Evolutionary conservation across 2,329 filamentous ascomycete species (phyloP).

Genomic region (Cryphonectria parasitica): DNA sequence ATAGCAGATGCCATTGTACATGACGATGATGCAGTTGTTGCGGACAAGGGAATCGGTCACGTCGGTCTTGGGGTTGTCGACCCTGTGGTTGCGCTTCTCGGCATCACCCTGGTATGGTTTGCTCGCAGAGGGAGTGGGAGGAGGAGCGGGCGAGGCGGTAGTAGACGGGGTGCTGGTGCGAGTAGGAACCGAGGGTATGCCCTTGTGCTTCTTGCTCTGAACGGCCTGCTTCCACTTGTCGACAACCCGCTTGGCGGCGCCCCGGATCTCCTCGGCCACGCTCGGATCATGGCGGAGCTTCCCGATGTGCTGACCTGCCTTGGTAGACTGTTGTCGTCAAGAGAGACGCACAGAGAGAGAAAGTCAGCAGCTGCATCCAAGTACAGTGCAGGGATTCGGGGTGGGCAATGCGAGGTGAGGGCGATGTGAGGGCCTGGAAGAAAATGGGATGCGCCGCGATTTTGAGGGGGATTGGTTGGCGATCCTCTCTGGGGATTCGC

Average conservation of each 20-base stretch:
- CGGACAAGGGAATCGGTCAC: slow-evolving; percentile 75
- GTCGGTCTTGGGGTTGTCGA: slow-evolving; percentile 74
- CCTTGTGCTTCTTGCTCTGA: slow-evolving; percentile 61
- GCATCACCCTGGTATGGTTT: slow-evolving; percentile 64
- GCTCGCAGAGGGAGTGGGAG: slow-evolving; percentile 38
- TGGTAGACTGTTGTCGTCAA: slow-evolving; percentile 64
- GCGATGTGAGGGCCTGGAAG: neutral
- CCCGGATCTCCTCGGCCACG: slow-evolving; percentile 70
- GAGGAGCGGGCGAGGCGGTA: slow-evolving; percentile 54
- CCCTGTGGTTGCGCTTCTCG: slow-evolving; percentile 79
- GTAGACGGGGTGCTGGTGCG: slow-evolving; percentile 53
- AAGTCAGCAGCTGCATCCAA: slow-evolving; percentile 8
- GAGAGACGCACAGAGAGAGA: neutral
- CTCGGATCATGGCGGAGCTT: slow-evolving; percentile 77
- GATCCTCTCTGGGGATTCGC: neutral
- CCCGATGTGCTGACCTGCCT: slow-evolving; percentile 87
- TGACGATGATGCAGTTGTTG: slow-evolving; percentile 84
- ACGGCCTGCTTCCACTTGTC: slow-evolving; percentile 85
- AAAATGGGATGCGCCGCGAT: neutral
- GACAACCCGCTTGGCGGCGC: slow-evolving; percentile 80
- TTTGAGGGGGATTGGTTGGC: neutral
- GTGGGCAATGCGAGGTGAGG: neutral
- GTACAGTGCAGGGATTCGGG: neutral
- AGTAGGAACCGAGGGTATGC: slow-evolving; percentile 43
- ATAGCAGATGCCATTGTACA: slow-evolving; percentile 87